Evolutionary conservation across 2,329 filamentous ascomycete species (phyloP), one percentile per base, ranked within the genome.

Genomic region (Cytospora paraplurivora): DNA sequence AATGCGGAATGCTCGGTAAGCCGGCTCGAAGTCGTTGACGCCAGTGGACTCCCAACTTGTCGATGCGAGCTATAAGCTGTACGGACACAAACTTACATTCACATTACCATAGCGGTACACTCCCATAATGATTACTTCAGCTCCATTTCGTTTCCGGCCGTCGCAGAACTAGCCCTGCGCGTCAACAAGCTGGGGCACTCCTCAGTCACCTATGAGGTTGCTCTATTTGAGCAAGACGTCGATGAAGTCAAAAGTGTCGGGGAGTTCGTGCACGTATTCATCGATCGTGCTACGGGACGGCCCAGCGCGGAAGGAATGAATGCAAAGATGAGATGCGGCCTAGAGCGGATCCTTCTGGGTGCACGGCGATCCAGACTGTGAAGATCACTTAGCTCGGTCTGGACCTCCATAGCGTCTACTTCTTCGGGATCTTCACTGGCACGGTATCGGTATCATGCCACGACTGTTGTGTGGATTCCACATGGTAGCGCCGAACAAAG

Each of bases 151-250:
- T 97, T 94, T 71, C 94, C 94, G 0, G 88, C 89, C 41, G 82
- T 93, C 3, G 85, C 96, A 0, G 92, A 97, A 69, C 81, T 97
- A 5, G 91, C 88, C 1, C 76, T 98, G 51, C 84, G 93, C 13
- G 92, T 97, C 41, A 90, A 89, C 69, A 93, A 89, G 75, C 82
- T 98, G 8, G 93, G 93, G 4, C 90, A 86, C 69, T 92, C 91
- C 33, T 97, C 92, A 71, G 93, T 96, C 10, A 91, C 87, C 13
- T 98, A 97, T 72, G 94, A 98, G 73, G 86, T 96, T 64, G 95
- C 88, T 0, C 82, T 98, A 1, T 98, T 97, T 71, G 88, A 92
- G 72, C 82, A 85, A 65, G 91, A 89, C 0, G 78, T 88, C 2
- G 86, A 91, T 1, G 79, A 84, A 21, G 91, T 95, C 11, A 92